Conservation (phyloP, 2,329 filamentous ascomycete genomes). For the Acarospora socialis region DNA sequence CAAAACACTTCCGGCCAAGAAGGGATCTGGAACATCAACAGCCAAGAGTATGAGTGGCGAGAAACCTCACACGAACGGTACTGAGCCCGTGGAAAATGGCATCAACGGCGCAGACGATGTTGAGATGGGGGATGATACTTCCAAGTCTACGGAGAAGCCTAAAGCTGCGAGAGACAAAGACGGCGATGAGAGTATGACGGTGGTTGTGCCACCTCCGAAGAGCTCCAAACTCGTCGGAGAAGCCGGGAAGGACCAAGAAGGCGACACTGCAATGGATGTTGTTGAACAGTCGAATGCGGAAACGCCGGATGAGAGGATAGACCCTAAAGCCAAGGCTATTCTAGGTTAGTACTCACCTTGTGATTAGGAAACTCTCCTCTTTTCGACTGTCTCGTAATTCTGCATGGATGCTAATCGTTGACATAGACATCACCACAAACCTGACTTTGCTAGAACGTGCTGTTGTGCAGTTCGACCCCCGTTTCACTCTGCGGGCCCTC, state of each 20-base stretch:
- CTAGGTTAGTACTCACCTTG: slow-evolving; percentile 24
- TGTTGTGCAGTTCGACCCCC: slow-evolving; percentile 81
- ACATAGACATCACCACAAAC: slow-evolving; percentile 81
- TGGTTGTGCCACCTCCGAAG: slow-evolving; percentile 64
- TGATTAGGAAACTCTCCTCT: too few species aligned
- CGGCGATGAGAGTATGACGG: slow-evolving; percentile 64
- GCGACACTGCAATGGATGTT: slow-evolving; percentile 58
- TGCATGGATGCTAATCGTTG: slow-evolving; percentile 14
- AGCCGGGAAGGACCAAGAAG: slow-evolving; percentile 46
- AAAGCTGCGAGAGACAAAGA: slow-evolving; percentile 55
- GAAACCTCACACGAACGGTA: slow-evolving; percentile 52
- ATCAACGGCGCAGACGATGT: slow-evolving; percentile 52
- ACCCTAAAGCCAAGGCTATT: slow-evolving; percentile 36
- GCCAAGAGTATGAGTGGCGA: slow-evolving; percentile 50
- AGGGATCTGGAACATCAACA: slow-evolving; percentile 21
- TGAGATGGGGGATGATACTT: slow-evolving; percentile 53
- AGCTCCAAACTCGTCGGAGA: slow-evolving; percentile 43
- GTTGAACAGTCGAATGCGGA: slow-evolving; percentile 23
- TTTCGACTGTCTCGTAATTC: background rate
- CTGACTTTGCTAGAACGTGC: slow-evolving; percentile 84
- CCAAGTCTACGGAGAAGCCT: slow-evolving; percentile 35
- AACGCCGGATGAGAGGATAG: slow-evolving; percentile 28
- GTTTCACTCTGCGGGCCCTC: slow-evolving; percentile 86
- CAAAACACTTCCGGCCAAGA: slow-evolving; percentile 27
- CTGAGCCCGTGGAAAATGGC: slow-evolving; percentile 55